These are phyloP conservation scores for Aegilops umbellulata DNA, from an alignment of 176 grass and related monocot genomes.

Conservation along the genomic window DNA sequence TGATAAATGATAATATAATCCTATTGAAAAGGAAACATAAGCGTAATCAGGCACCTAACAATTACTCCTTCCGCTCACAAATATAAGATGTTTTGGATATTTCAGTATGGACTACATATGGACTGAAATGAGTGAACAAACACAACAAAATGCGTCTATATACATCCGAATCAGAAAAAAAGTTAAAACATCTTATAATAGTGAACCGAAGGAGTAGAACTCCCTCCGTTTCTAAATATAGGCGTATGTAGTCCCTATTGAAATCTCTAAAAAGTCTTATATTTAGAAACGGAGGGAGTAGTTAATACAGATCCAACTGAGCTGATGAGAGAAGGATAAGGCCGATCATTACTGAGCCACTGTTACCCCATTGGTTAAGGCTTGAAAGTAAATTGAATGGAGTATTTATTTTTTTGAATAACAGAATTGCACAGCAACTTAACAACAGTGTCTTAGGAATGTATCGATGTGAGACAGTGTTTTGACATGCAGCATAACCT, in stretches of 20 bases:
- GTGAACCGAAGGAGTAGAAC: too few relatives aligned
- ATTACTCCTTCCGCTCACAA: neutral
- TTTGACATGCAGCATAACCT: slow-evolving; percentile 8
- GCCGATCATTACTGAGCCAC: neutral
- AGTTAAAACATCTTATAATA: too few relatives aligned
- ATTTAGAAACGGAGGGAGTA: neutral
- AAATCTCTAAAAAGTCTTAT: too few relatives aligned
- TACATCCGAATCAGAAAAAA: too few relatives aligned
- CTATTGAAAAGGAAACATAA: slow-evolving; percentile 46
- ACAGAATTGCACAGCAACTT: neutral
- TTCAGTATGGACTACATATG: too few relatives aligned
- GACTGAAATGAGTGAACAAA: too few relatives aligned
- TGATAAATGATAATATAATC: slow-evolving; percentile 95
- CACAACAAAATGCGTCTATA: too few relatives aligned
- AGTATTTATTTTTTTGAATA: neutral
- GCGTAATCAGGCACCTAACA: slow-evolving; percentile 32
- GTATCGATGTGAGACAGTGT: neutral
- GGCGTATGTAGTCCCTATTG: too few relatives aligned
- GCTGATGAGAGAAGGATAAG: slow-evolving; percentile 1
- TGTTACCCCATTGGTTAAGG: neutral
- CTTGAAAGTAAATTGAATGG: neutral
- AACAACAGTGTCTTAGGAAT: neutral
- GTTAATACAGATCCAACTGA: neutral
- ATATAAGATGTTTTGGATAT: too few relatives aligned
- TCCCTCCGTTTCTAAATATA: too few relatives aligned